These are phyloP conservation scores for Ilex aquifolium DNA, from an alignment of 257 asterid genomes.

Conservation along the genomic window DNA sequence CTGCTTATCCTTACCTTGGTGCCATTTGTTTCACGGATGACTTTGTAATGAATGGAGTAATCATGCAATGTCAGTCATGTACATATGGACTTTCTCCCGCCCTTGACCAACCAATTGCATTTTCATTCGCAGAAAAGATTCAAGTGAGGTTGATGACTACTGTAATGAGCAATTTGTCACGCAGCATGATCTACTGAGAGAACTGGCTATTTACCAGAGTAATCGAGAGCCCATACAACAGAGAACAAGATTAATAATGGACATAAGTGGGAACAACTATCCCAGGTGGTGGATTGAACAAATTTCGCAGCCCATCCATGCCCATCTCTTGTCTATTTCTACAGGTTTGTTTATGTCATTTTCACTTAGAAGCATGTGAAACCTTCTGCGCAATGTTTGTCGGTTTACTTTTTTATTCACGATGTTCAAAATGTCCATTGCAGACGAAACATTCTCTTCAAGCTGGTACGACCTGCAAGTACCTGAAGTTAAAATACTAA, in stretches of 20 bases:
- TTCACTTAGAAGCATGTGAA: background rate
- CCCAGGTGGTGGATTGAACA: conserved; percentile 21
- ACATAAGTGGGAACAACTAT: conserved; percentile 14
- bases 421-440: background rate
- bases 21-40: too few relatives aligned
- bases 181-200: conserved; percentile 38
- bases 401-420: background rate
- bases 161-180: conserved; percentile 20
- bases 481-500: conserved; percentile 25
- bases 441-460: conserved; percentile 22
- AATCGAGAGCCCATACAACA: conserved; percentile 15
- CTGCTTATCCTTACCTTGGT: too few relatives aligned
- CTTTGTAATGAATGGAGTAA: too few relatives aligned
- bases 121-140: conserved; percentile 21
- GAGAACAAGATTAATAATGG: conserved; percentile 23
- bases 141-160: conserved; percentile 16
- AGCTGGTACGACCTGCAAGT: conserved; percentile 16
- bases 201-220: conserved; percentile 20
- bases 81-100: background rate
- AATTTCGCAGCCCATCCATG: conserved; percentile 13
- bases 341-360: conserved; percentile 19
- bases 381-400: background rate
- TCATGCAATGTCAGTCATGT: too few relatives aligned
- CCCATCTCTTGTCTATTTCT: conserved; percentile 23
- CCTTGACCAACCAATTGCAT: background rate